Evolutionary conservation across 2,329 filamentous ascomycete genomes (phyloP).

Genomic region (Onygenales sp.): DNA sequence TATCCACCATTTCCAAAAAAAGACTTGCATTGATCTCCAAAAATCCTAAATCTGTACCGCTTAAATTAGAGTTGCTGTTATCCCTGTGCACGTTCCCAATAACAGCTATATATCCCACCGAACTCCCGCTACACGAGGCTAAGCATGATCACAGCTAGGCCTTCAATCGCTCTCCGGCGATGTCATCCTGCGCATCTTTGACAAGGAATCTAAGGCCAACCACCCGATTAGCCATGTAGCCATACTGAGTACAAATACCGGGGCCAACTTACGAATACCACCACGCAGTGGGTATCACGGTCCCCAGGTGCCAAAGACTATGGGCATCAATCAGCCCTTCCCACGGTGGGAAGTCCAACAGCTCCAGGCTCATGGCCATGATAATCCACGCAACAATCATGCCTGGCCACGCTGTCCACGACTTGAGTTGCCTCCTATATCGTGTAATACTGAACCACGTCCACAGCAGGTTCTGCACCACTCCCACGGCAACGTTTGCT

Average conservation of each 20-base stretch:
- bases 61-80: too few species aligned
- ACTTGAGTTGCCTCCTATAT: conserved; percentile 60
- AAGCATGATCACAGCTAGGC: conserved; percentile 34
- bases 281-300: conserved; percentile 74
- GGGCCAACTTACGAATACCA: conserved; percentile 77
- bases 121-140: neutral
- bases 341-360: conserved; percentile 86
- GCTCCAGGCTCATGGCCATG: conserved; percentile 87
- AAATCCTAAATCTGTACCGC: neutral
- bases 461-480: conserved; percentile 77
- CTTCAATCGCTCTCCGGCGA: conserved; percentile 64
- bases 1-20: neutral
- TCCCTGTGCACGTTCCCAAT: neutral
- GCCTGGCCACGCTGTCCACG: conserved; percentile 84
- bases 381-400: conserved; percentile 87
- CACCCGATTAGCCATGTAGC: conserved; percentile 17
- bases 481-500: conserved; percentile 75
- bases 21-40: neutral
- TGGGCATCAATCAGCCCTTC: conserved; percentile 82
- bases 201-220: conserved; percentile 61
- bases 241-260: conserved; percentile 1
- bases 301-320: conserved; percentile 90
- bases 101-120: neutral
- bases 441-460: conserved; percentile 67
- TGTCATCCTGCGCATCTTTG: conserved; percentile 74